Evolutionary conservation across 768 basidiomycete genomes (phyloP).

Genomic region (Calocera viscosa): DNA sequence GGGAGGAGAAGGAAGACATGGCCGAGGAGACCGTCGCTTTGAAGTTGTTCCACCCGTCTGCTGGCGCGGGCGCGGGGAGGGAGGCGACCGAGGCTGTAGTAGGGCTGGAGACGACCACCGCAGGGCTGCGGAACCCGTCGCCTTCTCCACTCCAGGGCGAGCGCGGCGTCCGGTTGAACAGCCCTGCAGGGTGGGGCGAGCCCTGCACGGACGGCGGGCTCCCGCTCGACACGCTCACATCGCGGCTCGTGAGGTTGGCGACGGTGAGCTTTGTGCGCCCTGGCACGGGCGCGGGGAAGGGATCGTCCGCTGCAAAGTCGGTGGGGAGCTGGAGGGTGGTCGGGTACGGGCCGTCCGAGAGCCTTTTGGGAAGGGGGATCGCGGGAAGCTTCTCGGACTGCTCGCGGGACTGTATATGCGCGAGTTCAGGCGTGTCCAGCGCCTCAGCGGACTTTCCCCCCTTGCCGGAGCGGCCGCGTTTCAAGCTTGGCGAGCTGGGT

Average conservation of each 20-base stretch:
- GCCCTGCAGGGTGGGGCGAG: neutral
- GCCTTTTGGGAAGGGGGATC: neutral
- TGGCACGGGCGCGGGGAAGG: neutral
- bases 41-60: neutral
- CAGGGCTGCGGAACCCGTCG: constrained; percentile 1
- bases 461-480: neutral
- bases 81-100: neutral
- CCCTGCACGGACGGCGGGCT: neutral
- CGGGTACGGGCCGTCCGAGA: constrained; percentile 1
- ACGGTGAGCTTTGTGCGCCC: neutral
- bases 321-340: neutral
- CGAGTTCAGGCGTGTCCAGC: neutral
- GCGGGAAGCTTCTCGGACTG: neutral
- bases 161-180: neutral
- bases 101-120: neutral
- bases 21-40: neutral
- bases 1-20: neutral
- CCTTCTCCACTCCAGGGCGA: neutral
- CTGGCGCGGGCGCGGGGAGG: neutral
- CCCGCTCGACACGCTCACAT: neutral
- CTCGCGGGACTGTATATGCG: neutral
- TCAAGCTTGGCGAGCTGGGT: neutral
- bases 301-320: neutral
- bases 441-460: neutral
- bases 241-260: neutral